Evolutionary conservation across 257 asterid species (phyloP).

Genomic region (Capsicum chinense): DNA sequence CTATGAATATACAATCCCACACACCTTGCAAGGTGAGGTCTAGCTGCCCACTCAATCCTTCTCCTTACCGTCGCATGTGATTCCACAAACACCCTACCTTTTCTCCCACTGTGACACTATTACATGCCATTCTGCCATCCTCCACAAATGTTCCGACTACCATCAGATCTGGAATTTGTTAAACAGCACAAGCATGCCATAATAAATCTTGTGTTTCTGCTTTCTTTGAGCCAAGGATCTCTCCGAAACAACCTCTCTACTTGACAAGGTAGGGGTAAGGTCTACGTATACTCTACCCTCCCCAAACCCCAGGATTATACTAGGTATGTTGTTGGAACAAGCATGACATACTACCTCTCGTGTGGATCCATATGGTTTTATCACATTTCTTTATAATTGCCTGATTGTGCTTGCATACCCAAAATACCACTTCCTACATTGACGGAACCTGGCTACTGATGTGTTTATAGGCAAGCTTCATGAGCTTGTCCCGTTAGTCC

Average conservation of each 20-base stretch:
- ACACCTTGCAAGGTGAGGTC: not conserved
- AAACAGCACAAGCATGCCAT: not conserved
- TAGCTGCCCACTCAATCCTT: not conserved
- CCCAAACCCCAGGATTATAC: no score
- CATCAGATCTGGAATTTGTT: not conserved
- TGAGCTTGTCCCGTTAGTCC: not conserved
- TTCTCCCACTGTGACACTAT: not conserved
- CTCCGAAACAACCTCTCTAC: no score
- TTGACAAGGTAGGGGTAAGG: no score
- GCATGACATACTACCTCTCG: no score
- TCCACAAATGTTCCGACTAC: not conserved
- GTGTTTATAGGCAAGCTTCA: not conserved
- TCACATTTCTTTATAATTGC: not conserved
- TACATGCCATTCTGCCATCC: not conserved
- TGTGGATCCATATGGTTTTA: not conserved
- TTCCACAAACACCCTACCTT: not conserved
- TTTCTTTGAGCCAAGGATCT: no score
- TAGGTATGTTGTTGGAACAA: no score
- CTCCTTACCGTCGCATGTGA: not conserved
- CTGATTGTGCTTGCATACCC: slow-evolving; percentile 2
- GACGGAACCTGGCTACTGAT: not conserved
- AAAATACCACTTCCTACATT: not conserved
- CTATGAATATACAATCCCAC: not conserved
- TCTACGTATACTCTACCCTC: no score
- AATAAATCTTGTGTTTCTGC: no score